A percentile compares a stretch with the other conserved stretches of the same genome.
phyloP scores from a whole-genome alignment of 768 basidiomycete genomes.

The Rubroboletus pulcherrimus region DNA sequence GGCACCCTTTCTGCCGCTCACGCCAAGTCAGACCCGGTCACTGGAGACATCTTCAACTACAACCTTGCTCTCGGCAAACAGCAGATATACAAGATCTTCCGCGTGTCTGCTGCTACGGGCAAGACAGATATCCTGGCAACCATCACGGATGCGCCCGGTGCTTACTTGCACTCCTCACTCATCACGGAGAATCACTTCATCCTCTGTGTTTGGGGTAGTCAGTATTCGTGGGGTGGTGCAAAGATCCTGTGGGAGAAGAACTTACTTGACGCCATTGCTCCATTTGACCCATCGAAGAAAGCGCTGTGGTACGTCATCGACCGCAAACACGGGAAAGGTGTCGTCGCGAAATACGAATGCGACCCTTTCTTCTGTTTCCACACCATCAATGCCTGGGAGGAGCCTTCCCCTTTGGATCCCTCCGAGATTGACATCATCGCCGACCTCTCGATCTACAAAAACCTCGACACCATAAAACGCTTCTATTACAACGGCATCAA shows the following conservation, averaged over 20 bases:
- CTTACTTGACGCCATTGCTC: conserved; percentile 31
- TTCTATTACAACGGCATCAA: conserved; percentile 32
- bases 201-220: conserved; percentile 34
- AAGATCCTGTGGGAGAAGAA: conserved; percentile 33
- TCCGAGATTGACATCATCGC: conserved; percentile 32
- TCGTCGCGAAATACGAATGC: conserved; percentile 36
- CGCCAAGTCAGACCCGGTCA: conserved; percentile 34
- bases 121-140: conserved; percentile 34
- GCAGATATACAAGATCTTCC: conserved; percentile 34
- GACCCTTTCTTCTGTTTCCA: conserved; percentile 41
- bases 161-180: conserved; percentile 37
- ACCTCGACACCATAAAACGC: conserved; percentile 30
- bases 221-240: conserved; percentile 27
- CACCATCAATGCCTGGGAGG: conserved; percentile 38
- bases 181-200: conserved; percentile 37
- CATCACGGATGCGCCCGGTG: conserved; percentile 36
- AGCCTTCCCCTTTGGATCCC: conserved; percentile 18
- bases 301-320: conserved; percentile 38
- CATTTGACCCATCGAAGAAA: conserved; percentile 28
- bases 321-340: conserved; percentile 32
- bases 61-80: conserved; percentile 27
- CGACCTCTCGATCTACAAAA: conserved; percentile 35
- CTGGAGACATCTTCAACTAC: conserved; percentile 37
- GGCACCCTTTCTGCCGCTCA: conserved; percentile 36
- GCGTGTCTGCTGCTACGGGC: conserved; percentile 30